A percentile compares a stretch with the other conserved stretches of the same genome.
Evolutionary conservation across 2,329 filamentous ascomycete species (phyloP).

Genomic region (Fusarium sp.): DNA sequence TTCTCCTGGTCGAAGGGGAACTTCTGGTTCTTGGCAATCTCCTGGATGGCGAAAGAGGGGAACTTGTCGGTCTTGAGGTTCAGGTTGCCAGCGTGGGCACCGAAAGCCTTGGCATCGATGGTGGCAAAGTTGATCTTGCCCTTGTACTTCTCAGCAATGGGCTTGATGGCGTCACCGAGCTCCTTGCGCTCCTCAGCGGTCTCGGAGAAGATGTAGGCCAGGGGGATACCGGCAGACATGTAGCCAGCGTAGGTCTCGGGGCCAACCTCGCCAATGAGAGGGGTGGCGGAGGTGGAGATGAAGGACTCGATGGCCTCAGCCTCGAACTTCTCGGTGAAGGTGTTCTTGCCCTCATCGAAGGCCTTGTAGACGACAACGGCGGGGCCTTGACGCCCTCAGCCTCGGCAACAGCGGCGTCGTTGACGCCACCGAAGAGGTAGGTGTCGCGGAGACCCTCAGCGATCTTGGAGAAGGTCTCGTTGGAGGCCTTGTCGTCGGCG

Average conservation of each 20-base stretch:
- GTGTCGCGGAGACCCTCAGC: constrained; percentile 85
- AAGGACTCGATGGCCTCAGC: constrained; percentile 84
- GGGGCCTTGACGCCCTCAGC: constrained; percentile 87
- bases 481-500: constrained; percentile 83
- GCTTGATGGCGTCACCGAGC: constrained; percentile 82
- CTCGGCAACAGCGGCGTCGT: constrained; percentile 86
- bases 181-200: constrained; percentile 87
- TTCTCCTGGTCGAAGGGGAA: constrained; percentile 91
- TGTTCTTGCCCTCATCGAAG: constrained; percentile 95
- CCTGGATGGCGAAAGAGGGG: constrained; percentile 98
- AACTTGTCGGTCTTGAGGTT: constrained; percentile 97
- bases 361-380: constrained; percentile 95
- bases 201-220: constrained; percentile 98
- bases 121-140: constrained; percentile 97
- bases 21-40: constrained; percentile 95
- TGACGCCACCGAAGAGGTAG: constrained; percentile 92
- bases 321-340: constrained; percentile 83
- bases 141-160: constrained; percentile 90
- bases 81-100: constrained; percentile 94
- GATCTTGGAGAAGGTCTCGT: constrained; percentile 82
- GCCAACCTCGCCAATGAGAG: constrained; percentile 93
- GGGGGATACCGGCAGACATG: constrained; percentile 91
- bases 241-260: constrained; percentile 96
- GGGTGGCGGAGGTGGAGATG: constrained; percentile 85
- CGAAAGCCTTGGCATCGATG: constrained; percentile 94